A percentile compares a stretch with the other conserved stretches of the same genome.
phyloP scores from a whole-genome alignment of 2,329 filamentous ascomycete species.

The Sporothrix brunneoviolacea region DNA sequence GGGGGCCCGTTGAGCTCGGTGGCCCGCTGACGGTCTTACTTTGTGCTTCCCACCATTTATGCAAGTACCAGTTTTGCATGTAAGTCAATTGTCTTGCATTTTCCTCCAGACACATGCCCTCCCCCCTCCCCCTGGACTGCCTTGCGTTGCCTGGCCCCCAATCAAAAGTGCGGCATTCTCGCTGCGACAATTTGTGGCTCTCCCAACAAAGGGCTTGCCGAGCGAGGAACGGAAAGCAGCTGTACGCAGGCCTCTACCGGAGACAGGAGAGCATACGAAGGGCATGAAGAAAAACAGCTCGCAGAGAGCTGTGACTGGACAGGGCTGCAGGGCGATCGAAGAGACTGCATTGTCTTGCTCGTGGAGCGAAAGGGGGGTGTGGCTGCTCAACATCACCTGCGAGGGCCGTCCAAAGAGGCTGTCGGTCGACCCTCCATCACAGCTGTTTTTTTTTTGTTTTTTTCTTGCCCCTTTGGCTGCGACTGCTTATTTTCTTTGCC shows the following conservation, averaged over 20 bases:
- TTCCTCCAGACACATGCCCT: neutral
- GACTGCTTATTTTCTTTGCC: neutral
- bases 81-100: slow-evolving; percentile 22
- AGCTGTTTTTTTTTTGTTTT: neutral
- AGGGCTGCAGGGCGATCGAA: neutral
- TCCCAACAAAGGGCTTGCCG: neutral
- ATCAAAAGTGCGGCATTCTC: too few relatives aligned
- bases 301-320: neutral
- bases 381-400: slow-evolving; percentile 6
- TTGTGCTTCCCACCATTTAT: slow-evolving; percentile 21
- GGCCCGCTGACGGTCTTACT: slow-evolving; percentile 12
- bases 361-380: neutral
- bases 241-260: neutral
- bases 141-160: too few relatives aligned
- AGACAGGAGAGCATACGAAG: too few relatives aligned
- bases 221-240: neutral
- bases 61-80: slow-evolving; percentile 23
- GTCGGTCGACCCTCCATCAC: slow-evolving; percentile 9
- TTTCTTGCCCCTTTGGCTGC: neutral
- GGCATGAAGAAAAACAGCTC: too few relatives aligned
- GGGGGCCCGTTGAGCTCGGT: slow-evolving; percentile 11
- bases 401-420: slow-evolving; percentile 2
- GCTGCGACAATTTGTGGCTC: too few relatives aligned
- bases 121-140: too few relatives aligned
- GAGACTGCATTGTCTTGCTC: neutral